Conservation (phyloP, 108 stramenopile genomes). For the Cyclotella baltica region DNA sequence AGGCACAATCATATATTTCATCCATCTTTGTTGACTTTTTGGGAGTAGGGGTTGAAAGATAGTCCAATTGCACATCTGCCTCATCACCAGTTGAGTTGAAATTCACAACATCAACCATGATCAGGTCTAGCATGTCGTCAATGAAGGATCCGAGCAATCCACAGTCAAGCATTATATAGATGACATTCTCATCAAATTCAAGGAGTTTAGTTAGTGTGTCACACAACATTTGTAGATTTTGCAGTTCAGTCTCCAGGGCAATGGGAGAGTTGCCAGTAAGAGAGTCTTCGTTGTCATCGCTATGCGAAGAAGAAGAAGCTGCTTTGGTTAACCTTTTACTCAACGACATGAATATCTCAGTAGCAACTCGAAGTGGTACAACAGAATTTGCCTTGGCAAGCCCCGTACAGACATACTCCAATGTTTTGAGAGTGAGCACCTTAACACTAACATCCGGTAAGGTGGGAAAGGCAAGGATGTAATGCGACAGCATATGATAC, state of each 20-base stretch:
- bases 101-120: constrained; percentile 46
- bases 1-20: constrained; percentile 46
- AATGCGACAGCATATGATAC: constrained; percentile 82
- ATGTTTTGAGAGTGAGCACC: constrained; percentile 89
- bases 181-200: constrained; percentile 88
- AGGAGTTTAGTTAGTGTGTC: constrained; percentile 89
- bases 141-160: constrained; percentile 68
- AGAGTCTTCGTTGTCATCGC: constrained; percentile 19
- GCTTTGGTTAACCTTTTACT: constrained; percentile 73
- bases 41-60: constrained; percentile 22
- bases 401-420: constrained; percentile 92
- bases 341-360: constrained; percentile 83
- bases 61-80: background rate
- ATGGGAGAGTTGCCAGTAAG: background rate
- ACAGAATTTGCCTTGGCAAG: constrained; percentile 72
- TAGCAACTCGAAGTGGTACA: constrained; percentile 77
- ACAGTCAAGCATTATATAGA: constrained; percentile 71
- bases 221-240: constrained; percentile 84
- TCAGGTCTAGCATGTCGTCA: constrained; percentile 64
- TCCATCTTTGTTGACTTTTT: constrained; percentile 33
- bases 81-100: background rate
- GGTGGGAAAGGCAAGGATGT: constrained; percentile 85
- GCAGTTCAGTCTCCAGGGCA: constrained; percentile 44
- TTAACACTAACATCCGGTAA: constrained; percentile 87
- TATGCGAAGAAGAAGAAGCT: no score